Evolutionary conservation across 176 grass and related monocot genomes (phyloP), one percentile per base, ranked within the genome.

Genomic region (Lolium multiflorum): DNA sequence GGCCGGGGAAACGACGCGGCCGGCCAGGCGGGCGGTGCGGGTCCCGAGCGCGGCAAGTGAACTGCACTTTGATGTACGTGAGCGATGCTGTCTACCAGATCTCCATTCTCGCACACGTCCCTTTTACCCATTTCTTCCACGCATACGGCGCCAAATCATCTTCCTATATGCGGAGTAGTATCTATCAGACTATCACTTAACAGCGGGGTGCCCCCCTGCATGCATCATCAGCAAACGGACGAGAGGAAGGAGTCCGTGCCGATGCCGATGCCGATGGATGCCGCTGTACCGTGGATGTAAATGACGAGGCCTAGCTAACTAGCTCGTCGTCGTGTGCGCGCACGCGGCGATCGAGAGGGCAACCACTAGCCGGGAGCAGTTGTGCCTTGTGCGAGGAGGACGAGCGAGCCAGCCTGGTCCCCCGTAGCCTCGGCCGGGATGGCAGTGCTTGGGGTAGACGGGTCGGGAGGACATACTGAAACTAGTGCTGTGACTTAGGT

Each of bases 171-270:
- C 31, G 31, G 31, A 35, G 31, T 35, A 35, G 31, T 50, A 16
- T 6, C 52, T 55, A 55, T 5, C 41, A 22, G 26, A 9, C 77
- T 74, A 24, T 74, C 78, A 38, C 44, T 44, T 28, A 74, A 65
- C 85, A 74, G 56, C 85, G 76, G 64, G 12, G 82, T n/a, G 31
- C n/a, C 9, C 39, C 31, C 31, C 31, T n/a, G n/a, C n/a, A n/a
- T n/a, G 15, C 83, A 17, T 41, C 77, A 22, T 35, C 77, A 9
- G 59, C 35, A 77, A 58, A n/a, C 31, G 15, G 74, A 57, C 82
- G 82, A 74, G 58, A 51, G 14, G 88, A 39, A 38, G 49, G 75
- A 38, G 57, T 31, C 64, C 87, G 21, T 63, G 26, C 3, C 57
- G 46, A 3, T 5, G 76, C 55, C 31, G 18, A 41, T 58, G 75